Evolutionary conservation across 2,329 filamentous ascomycete species (phyloP).

Genomic region (Cordyceps fumosorosea): DNA sequence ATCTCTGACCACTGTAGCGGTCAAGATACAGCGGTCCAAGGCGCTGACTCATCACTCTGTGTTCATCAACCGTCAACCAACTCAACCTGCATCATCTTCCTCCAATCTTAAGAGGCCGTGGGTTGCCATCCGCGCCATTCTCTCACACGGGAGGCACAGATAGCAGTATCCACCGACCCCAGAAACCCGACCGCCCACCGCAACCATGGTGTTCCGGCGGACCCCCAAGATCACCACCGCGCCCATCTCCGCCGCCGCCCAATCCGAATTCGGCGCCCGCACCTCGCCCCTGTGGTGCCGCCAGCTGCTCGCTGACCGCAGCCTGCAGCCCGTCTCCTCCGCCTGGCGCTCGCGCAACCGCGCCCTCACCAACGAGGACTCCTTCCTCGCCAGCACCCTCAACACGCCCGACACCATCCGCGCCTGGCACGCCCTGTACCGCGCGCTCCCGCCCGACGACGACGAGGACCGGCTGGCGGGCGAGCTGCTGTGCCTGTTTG

Average conservation of each 20-base stretch:
- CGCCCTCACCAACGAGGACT: not conserved
- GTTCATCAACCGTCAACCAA: not conserved
- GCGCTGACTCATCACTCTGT: not conserved
- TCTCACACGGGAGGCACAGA: too few relatives aligned
- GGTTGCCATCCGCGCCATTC: not conserved
- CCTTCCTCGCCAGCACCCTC: not conserved
- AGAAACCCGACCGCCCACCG: too few relatives aligned
- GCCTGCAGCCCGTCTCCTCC: not conserved
- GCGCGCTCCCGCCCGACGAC: not conserved
- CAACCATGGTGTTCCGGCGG: not conserved
- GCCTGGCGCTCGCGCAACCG: not conserved
- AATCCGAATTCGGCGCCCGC: not conserved
- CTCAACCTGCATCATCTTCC: not conserved
- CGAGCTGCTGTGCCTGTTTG: slow-evolving; percentile 7
- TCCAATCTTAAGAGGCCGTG: not conserved
- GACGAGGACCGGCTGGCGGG: not conserved
- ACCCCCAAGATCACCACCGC: not conserved
- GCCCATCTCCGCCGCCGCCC: not conserved
- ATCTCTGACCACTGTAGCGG: too few relatives aligned
- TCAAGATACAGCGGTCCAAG: not conserved
- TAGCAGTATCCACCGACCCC: too few relatives aligned
- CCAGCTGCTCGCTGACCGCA: slow-evolving; percentile 3
- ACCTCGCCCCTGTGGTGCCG: slow-evolving; percentile 8
- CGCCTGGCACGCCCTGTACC: slow-evolving; percentile 7
- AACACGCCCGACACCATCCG: not conserved